A percentile compares a stretch with the other conserved stretches of the same genome.
Evolutionary conservation across 2,329 filamentous ascomycete genomes (phyloP).

Genomic region (Purpureocillium takamizusanense): DNA sequence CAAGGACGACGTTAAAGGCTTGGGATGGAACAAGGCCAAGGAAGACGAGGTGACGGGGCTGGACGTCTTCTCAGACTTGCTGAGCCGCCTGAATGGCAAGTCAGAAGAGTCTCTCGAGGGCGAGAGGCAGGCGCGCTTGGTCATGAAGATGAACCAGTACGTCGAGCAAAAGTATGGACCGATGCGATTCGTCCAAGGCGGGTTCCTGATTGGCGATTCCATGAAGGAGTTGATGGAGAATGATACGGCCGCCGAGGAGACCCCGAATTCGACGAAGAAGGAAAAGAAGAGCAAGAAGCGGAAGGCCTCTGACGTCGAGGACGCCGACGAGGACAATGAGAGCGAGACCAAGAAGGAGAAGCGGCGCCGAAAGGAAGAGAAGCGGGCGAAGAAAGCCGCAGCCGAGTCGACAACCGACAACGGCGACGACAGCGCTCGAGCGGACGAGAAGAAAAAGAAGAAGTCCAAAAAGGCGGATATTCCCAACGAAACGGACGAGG

Average conservation of each 20-base stretch:
- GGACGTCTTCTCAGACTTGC: constrained; percentile 74
- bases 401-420: constrained; percentile 6
- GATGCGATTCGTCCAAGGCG: constrained; percentile 84
- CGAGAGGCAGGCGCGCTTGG: constrained; percentile 59
- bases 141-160: constrained; percentile 65
- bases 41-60: constrained; percentile 76
- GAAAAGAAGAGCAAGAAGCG: constrained; percentile 41
- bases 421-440: constrained; percentile 7
- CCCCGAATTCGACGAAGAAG: constrained; percentile 23
- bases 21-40: constrained; percentile 71
- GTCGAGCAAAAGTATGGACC: constrained; percentile 67
- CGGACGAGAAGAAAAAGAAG: constrained; percentile 20
- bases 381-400: constrained; percentile 19
- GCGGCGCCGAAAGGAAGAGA: constrained; percentile 26
- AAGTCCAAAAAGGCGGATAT: constrained; percentile 27
- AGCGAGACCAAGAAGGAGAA: constrained; percentile 24
- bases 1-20: constrained; percentile 84
- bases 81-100: constrained; percentile 86
- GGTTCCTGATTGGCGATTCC: constrained; percentile 53
- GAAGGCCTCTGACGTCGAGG: constrained; percentile 31
- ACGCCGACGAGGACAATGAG: constrained; percentile 9
- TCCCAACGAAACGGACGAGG: neutral
- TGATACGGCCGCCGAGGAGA: constrained; percentile 10
- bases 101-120: constrained; percentile 62
- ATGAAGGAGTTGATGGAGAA: constrained; percentile 28